phyloP scores from a whole-genome alignment of 345 rosid genomes.

The Citrus reticulata region DNA sequence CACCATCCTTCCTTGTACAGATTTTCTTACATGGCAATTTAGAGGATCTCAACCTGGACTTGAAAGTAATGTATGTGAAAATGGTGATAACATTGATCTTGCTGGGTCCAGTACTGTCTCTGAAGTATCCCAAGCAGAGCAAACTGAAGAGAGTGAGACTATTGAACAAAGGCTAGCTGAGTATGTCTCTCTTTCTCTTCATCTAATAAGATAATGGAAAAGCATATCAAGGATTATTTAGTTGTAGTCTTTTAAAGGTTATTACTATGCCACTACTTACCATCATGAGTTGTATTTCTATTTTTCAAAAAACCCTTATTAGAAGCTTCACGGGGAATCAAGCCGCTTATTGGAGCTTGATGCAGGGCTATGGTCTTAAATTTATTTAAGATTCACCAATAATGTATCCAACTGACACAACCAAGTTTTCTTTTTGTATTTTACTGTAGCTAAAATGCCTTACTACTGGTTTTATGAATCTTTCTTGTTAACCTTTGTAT shows the following conservation, averaged over 20 bases:
- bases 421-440: not conserved
- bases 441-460: not conserved
- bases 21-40: conserved; percentile 11
- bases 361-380: not conserved
- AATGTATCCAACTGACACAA: not conserved
- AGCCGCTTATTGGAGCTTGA: not conserved
- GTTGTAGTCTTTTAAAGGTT: not conserved
- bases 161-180: conserved; percentile 23
- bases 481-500: not conserved
- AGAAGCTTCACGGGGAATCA: not conserved
- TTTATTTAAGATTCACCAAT: not conserved
- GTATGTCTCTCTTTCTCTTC: conserved; percentile 40
- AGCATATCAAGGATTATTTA: not conserved
- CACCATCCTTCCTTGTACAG: not conserved
- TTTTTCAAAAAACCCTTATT: not conserved
- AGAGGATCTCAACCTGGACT: conserved; percentile 31
- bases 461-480: not conserved
- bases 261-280: not conserved
- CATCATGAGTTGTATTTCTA: no score
- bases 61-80: conserved; percentile 15
- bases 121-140: conserved; percentile 34
- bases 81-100: conserved; percentile 23
- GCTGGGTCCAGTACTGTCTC: conserved; percentile 35
- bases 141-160: conserved; percentile 24
- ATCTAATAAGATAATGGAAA: not conserved